phyloP scores from a whole-genome alignment of 495 filamentous ascomycete species.

The Trichocladium uniseriatum region DNA sequence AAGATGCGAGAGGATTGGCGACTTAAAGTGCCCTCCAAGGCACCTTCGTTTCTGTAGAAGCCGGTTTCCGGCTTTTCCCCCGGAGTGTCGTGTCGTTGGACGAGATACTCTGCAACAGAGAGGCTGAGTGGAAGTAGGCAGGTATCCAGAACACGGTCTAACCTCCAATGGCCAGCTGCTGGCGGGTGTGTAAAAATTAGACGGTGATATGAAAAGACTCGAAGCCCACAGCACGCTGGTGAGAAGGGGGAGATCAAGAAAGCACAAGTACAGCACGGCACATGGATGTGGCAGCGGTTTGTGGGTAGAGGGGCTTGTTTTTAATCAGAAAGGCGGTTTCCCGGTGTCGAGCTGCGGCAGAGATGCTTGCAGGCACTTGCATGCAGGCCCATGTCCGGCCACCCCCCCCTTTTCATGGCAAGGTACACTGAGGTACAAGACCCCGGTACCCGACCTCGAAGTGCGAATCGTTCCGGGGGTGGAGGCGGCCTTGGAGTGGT shows the following conservation, averaged over 20 bases:
- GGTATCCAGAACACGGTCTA: conserved; percentile 28
- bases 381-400: conserved; percentile 3
- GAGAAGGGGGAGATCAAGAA: conserved; percentile 10
- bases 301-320: conserved; percentile 10
- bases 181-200: conserved; percentile 40
- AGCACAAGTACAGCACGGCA: background rate
- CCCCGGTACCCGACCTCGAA: conserved; percentile 4
- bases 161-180: conserved; percentile 27
- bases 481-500: conserved; percentile 19
- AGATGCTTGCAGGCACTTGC: background rate
- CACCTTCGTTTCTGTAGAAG: background rate
- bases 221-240: conserved; percentile 21
- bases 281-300: conserved; percentile 1
- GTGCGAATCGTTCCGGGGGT: conserved; percentile 15
- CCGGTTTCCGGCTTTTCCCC: background rate
- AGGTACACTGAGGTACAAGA: conserved; percentile 22
- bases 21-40: background rate
- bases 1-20: background rate
- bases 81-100: background rate
- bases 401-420: background rate
- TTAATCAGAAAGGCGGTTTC: conserved; percentile 7
- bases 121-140: conserved; percentile 10
- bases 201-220: conserved; percentile 36
- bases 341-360: background rate
- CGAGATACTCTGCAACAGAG: background rate